Percentiles rank a stretch among this genome's conserved stretches.
These are phyloP conservation scores for Leccinum disarticulatum DNA, from an alignment of 768 basidiomycete species.

Conservation along the genomic window DNA sequence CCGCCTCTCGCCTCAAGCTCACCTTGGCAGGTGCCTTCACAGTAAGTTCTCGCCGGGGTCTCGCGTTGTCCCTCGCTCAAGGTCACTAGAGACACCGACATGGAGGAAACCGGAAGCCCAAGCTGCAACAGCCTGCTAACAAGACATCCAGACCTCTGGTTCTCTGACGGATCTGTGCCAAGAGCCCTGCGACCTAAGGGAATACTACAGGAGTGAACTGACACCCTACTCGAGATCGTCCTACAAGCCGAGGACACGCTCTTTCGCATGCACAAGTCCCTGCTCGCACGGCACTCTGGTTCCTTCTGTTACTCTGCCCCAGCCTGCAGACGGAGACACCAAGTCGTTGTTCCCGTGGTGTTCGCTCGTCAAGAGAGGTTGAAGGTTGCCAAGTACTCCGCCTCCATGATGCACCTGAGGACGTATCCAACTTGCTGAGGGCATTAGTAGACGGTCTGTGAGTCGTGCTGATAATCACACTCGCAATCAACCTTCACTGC, in stretches of 20 bases:
- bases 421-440: slow-evolving; percentile 64
- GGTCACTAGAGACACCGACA: background rate
- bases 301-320: slow-evolving; percentile 77
- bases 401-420: slow-evolving; percentile 67
- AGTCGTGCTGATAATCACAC: slow-evolving; percentile 30
- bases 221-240: slow-evolving; percentile 40
- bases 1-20: too few species aligned
- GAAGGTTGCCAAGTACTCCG: slow-evolving; percentile 57
- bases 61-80: too few species aligned
- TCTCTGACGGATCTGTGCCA: slow-evolving; percentile 66
- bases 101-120: background rate
- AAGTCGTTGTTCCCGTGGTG: slow-evolving; percentile 8
- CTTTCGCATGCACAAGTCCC: slow-evolving; percentile 74
- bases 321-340: slow-evolving; percentile 37
- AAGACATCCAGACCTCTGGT: slow-evolving; percentile 65
- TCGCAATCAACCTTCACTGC: background rate
- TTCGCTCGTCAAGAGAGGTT: slow-evolving; percentile 24
- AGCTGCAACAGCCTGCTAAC: slow-evolving; percentile 1
- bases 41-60: too few species aligned
- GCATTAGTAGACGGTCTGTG: slow-evolving; percentile 80
- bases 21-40: too few species aligned
- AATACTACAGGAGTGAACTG: background rate
- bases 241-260: slow-evolving; percentile 62
- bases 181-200: background rate
- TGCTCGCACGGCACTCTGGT: slow-evolving; percentile 64